These are phyloP conservation scores for Boletus holoroseus DNA, from an alignment of 1,284 basidiomycete species.

Conservation along the genomic window DNA sequence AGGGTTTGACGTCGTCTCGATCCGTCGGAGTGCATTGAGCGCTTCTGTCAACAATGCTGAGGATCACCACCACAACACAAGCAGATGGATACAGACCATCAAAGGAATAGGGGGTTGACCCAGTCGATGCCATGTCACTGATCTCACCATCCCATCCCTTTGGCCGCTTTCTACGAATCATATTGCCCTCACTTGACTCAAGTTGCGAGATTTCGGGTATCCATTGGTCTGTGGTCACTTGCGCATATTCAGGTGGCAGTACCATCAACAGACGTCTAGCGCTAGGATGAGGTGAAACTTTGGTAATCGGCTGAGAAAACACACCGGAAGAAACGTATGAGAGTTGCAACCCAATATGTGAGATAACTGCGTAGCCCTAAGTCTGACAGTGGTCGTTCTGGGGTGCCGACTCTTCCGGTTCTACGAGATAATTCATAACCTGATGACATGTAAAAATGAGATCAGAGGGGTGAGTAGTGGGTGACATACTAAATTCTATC, in stretches of 20 bases:
- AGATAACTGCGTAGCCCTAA: slow-evolving; percentile 89
- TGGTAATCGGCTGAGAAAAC: slow-evolving; percentile 21
- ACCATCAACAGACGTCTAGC: slow-evolving; percentile 54
- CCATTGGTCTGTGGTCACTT: slow-evolving; percentile 39
- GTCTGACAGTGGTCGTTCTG: slow-evolving; percentile 92
- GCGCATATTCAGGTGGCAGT: slow-evolving; percentile 47
- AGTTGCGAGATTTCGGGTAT: slow-evolving; percentile 40
- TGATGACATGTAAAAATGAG: slow-evolving; percentile 3
- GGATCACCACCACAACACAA: slow-evolving; percentile 12
- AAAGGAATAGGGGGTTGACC: slow-evolving; percentile 22
- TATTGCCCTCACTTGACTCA: slow-evolving; percentile 38
- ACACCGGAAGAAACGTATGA: slow-evolving; percentile 76
- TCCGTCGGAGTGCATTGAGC: slow-evolving; percentile 45
- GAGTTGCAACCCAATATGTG: slow-evolving; percentile 84
- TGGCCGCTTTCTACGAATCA: slow-evolving; percentile 43
- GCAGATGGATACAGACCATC: slow-evolving; percentile 31
- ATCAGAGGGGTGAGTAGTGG: neutral
- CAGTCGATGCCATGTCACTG: slow-evolving; percentile 31
- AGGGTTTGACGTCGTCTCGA: slow-evolving; percentile 50
- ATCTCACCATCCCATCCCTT: slow-evolving; percentile 67
- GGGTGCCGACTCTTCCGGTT: slow-evolving; percentile 79
- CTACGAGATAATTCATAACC: slow-evolving; percentile 88
- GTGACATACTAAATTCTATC: slow-evolving; percentile 89
- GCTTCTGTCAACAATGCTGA: slow-evolving; percentile 31
- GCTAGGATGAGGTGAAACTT: neutral